Base-by-base conservation (phyloP, 345 rosid species). In the Sonneratia caseolaris region DNA sequence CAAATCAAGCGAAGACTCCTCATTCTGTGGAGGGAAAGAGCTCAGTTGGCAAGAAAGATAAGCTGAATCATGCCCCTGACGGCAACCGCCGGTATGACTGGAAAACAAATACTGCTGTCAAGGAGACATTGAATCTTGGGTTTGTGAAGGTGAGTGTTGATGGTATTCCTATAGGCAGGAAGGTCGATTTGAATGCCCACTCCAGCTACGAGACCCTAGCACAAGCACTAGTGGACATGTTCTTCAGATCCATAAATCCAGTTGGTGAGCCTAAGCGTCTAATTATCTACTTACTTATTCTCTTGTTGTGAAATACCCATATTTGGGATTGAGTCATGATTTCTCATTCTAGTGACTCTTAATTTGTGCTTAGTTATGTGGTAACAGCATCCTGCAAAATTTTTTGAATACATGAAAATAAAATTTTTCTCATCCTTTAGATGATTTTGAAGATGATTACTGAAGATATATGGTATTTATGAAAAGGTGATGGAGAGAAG, bases 61-160 rank as follows among this genome's bases (percentile, higher is more conserved):
- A 43, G 56, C 5, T n/a, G 24, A 68, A 10, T 43, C 70, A 68
- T 24, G 37, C 16, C 38, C 66, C 4, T 9, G 37, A 35, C 38
- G 66, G 38, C 37, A 62, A 27, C 66, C 66, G 66, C 27, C 66
- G 19, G 18, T 62, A 62, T 68, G 83, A 80, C 21, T 77, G 78
- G 45, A 73, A 81, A 49, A 45, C 43, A 47, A 70, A 21, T 68
- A 37, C 32, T 36, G 59, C 70, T 43, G 73, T 71, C 42, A 84
- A 78, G 72, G 92, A 83, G 55, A 86, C 84, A 71, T 84, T 76
- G 64, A 83, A 74, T 79, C 81, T 82, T 78, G 91, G 91, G 76
- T 88, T 90, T 71, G 86, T 94, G 49, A 94, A 94, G 81, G 97
- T 91, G 86, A 88, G 92, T 61, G 86, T 86, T 88, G 97, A 94